Evolutionary conservation across 2,329 filamentous ascomycete species (phyloP).

Genomic region (Zasmidium citrigriseum): DNA sequence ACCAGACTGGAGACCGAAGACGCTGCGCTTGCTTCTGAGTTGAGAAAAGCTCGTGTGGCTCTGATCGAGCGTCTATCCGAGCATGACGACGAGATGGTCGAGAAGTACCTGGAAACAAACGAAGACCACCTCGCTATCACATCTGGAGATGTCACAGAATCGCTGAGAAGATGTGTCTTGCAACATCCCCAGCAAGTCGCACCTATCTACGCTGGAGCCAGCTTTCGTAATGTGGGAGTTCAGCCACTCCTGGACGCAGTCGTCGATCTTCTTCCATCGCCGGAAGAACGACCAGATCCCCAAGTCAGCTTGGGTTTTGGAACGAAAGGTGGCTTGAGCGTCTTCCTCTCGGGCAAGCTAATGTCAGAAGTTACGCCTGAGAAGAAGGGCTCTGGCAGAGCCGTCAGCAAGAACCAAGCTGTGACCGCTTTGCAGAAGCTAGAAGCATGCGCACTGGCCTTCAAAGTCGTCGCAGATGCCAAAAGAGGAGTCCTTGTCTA

Average conservation of each 20-base stretch:
- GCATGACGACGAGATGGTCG: conserved; percentile 82
- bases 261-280: conserved; percentile 82
- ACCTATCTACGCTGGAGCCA: conserved; percentile 87
- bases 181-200: conserved; percentile 71
- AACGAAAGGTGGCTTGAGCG: conserved; percentile 54
- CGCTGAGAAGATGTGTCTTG: conserved; percentile 71
- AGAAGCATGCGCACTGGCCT: conserved; percentile 69
- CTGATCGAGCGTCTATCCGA: conserved; percentile 85
- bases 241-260: conserved; percentile 89
- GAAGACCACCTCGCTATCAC: conserved; percentile 71
- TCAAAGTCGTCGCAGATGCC: conserved; percentile 91
- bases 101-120: conserved; percentile 76
- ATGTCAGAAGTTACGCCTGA: conserved; percentile 14
- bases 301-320: conserved; percentile 67
- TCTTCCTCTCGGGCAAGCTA: conserved; percentile 42
- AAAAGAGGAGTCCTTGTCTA: conserved; percentile 87
- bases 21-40: conserved; percentile 59
- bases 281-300: conserved; percentile 75
- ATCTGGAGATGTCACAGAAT: conserved; percentile 66
- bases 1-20: conserved; percentile 55
- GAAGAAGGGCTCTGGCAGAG: conserved; percentile 41
- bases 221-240: conserved; percentile 90
- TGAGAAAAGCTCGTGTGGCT: conserved; percentile 72
- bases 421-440: conserved; percentile 60
- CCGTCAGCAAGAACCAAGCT: conserved; percentile 42